Percentiles rank a stretch among this genome's conserved stretches.
Conservation (phyloP, 805 yeast species). For the Pichia ethanolica region DNA sequence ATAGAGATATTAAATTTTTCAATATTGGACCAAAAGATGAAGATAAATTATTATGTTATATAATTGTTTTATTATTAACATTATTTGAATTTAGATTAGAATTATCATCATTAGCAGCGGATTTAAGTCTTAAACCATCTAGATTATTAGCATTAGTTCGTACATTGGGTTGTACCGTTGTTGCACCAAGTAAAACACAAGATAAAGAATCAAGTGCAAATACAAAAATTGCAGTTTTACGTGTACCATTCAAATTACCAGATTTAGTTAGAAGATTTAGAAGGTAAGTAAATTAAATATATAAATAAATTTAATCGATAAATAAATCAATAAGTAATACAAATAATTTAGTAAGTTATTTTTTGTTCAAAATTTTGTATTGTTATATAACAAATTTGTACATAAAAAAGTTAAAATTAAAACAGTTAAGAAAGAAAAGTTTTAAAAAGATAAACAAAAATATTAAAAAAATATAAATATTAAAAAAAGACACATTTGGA, state of each 20-base stretch:
- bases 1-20: constrained; percentile 41
- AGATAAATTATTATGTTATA: constrained; percentile 76
- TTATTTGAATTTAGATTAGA: constrained; percentile 70
- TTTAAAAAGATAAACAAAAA: too few species aligned
- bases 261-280: constrained; percentile 29
- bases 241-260: constrained; percentile 86
- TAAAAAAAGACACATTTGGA: too few species aligned
- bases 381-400: too few species aligned
- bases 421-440: too few species aligned
- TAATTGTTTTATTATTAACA: constrained; percentile 66
- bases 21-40: constrained; percentile 82
- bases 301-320: too few species aligned
- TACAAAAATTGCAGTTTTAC: constrained; percentile 74
- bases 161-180: constrained; percentile 75
- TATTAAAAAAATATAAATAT: too few species aligned
- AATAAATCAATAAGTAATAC: too few species aligned
- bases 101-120: constrained; percentile 75
- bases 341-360: too few species aligned
- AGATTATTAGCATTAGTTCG: constrained; percentile 61
- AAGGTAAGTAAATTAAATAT: not conserved
- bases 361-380: too few species aligned
- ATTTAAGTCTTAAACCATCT: constrained; percentile 72
- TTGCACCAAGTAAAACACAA: constrained; percentile 63
- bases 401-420: too few species aligned
- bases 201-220: constrained; percentile 53